A percentile compares a stretch with the other conserved stretches of the same genome.
Conservation (phyloP, 75 land plant genomes). For the Pseudotsuga menziesii region DNA sequence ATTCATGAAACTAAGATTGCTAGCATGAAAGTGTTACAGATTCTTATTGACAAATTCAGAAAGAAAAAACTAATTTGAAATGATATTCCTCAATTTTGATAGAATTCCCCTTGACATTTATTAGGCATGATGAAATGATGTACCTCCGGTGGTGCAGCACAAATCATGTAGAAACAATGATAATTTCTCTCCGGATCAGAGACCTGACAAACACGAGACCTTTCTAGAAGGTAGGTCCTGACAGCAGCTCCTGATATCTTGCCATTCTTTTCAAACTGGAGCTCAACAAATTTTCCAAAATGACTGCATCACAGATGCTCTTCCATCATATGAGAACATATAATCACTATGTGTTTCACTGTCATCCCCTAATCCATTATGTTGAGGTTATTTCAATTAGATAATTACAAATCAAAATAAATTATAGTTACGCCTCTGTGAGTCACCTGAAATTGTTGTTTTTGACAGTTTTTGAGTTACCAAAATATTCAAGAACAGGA, state of each 20-base stretch:
- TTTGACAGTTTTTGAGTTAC: constrained; percentile 68
- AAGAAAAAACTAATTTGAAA: not conserved
- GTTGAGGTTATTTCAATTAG: not conserved
- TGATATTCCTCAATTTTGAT: not conserved
- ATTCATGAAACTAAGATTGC: not conserved
- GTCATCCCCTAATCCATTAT: not conserved
- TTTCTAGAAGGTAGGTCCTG: constrained; percentile 87
- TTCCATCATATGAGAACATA: not conserved
- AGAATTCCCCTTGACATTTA: not conserved
- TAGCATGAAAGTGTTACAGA: not conserved
- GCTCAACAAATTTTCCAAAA: constrained; percentile 96
- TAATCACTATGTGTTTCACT: not conserved
- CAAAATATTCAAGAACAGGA: constrained; percentile 76
- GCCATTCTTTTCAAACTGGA: constrained; percentile 81
- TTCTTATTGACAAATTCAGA: not conserved
- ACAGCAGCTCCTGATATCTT: constrained; percentile 95
- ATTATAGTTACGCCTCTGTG: not conserved
- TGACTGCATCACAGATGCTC: constrained; percentile 48
- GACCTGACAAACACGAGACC: constrained; percentile 94
- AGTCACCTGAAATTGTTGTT: constrained; percentile 72
- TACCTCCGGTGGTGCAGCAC: constrained; percentile 93
- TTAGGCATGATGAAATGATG: not conserved
- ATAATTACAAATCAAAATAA: not conserved
- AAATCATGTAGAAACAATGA: constrained; percentile 92
- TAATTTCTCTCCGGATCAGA: constrained; percentile 94